These are phyloP conservation scores for Clonostachys sp. DNA, from an alignment of 2,329 filamentous ascomycete species.

Conservation along the genomic window DNA sequence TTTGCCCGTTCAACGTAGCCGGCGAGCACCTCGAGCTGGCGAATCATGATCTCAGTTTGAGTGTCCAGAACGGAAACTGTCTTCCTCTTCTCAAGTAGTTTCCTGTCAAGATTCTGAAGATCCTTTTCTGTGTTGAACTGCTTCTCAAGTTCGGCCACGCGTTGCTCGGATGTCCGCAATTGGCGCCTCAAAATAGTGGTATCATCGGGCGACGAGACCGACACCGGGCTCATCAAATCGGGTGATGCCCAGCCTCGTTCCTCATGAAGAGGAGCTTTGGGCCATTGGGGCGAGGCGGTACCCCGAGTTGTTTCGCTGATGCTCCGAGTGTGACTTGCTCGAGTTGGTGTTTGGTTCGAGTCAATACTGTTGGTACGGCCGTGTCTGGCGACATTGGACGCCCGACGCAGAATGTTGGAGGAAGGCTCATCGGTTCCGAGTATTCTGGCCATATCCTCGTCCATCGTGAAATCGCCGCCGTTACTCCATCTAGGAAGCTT, in stretches of 20 bases:
- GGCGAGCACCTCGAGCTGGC: slow-evolving; percentile 83
- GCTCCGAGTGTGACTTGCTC: slow-evolving; percentile 52
- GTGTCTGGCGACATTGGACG: slow-evolving; percentile 92
- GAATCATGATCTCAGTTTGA: slow-evolving; percentile 91
- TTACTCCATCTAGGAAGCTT: slow-evolving; percentile 71
- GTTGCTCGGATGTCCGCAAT: slow-evolving; percentile 74
- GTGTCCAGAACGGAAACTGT: slow-evolving; percentile 93
- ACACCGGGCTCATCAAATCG: slow-evolving; percentile 70
- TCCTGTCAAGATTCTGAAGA: slow-evolving; percentile 75
- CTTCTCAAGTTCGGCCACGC: slow-evolving; percentile 81
- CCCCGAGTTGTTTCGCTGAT: slow-evolving; percentile 59
- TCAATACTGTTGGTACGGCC: slow-evolving; percentile 82
- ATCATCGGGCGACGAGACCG: slow-evolving; percentile 61
- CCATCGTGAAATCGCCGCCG: slow-evolving; percentile 86
- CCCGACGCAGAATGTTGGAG: slow-evolving; percentile 77
- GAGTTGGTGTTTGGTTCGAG: slow-evolving; percentile 34
- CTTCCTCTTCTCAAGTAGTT: slow-evolving; percentile 86
- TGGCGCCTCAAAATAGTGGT: slow-evolving; percentile 67
- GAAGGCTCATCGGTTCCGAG: slow-evolving; percentile 69
- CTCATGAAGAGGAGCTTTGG: slow-evolving; percentile 60
- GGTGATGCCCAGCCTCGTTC: slow-evolving; percentile 43
- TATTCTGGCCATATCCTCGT: slow-evolving; percentile 91
- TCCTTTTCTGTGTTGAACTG: slow-evolving; percentile 65
- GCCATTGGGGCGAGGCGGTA: slow-evolving; percentile 69
- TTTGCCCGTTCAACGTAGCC: slow-evolving; percentile 86